Conservation (phyloP, 345 rosid species). For the Angophora floribunda region DNA sequence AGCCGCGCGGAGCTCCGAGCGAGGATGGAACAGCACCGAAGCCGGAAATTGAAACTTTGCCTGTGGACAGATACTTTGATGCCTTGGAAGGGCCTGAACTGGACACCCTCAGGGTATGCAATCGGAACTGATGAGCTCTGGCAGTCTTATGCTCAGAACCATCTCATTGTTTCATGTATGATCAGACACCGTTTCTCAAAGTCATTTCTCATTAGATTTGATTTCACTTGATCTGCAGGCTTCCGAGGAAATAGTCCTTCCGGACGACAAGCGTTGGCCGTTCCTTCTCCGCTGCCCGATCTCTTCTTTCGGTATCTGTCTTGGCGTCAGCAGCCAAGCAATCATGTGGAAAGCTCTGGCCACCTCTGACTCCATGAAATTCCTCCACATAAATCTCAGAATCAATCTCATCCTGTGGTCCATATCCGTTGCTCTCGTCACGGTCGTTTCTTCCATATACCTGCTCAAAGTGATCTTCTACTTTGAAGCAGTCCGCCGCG, state of each 20-base stretch:
- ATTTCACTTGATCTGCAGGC: conserved; percentile 20
- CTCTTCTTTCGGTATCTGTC: conserved; percentile 84
- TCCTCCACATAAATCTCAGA: conserved; percentile 43
- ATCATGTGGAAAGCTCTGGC: conserved; percentile 82
- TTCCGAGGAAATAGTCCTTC: conserved; percentile 65
- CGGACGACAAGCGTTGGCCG: conserved; percentile 80
- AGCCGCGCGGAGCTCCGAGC: conserved; percentile 17
- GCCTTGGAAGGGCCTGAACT: conserved; percentile 87
- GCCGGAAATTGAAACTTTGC: conserved; percentile 36
- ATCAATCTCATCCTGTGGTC: conserved; percentile 61
- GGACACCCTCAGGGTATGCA: conserved; percentile 66
- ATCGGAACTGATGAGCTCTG: not conserved
- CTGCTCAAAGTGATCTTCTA: conserved; percentile 46
- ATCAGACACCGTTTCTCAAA: not conserved
- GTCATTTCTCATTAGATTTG: not conserved
- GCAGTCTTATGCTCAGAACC: not conserved
- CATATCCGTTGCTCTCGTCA: conserved; percentile 45
- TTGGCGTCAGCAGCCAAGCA: conserved; percentile 90
- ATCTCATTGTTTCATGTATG: not conserved
- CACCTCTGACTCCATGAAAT: conserved; percentile 47
- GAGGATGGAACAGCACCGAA: conserved; percentile 4
- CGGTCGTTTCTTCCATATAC: conserved; percentile 38
- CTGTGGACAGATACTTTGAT: conserved; percentile 71
- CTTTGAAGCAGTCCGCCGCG: conserved; percentile 89
- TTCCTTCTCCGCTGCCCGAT: conserved; percentile 74